phyloP scores from a whole-genome alignment of 345 rosid species.

The Syzygium aqueum region DNA sequence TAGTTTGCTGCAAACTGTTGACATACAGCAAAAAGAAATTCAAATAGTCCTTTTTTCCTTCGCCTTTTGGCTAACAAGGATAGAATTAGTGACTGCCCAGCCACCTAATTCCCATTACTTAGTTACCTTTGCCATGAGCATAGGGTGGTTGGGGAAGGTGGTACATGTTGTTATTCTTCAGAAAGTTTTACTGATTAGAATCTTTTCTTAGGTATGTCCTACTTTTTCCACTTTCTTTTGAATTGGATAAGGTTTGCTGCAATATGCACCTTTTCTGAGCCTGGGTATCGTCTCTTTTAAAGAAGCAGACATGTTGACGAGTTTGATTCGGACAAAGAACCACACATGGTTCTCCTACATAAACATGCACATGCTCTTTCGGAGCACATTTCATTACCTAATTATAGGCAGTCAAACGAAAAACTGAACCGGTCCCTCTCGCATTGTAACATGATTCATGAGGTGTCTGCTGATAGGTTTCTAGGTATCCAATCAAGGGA shows the following conservation, averaged over 20 bases:
- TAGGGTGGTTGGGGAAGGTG: background rate
- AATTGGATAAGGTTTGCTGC: background rate
- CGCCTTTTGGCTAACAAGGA: background rate
- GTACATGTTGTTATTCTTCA: background rate
- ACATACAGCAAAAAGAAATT: background rate
- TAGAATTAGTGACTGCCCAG: background rate
- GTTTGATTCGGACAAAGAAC: background rate
- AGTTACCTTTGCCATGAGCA: background rate
- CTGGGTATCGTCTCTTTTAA: background rate
- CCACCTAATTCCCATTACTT: background rate
- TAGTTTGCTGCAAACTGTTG: background rate
- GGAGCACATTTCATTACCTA: background rate
- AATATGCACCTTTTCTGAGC: background rate
- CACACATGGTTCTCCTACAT: background rate
- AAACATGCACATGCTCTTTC: background rate
- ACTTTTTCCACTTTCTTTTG: background rate
- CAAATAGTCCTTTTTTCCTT: background rate
- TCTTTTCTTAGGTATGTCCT: background rate
- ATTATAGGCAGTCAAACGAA: background rate
- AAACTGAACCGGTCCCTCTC: background rate
- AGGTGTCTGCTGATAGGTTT: background rate
- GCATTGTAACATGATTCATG: background rate
- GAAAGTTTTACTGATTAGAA: background rate
- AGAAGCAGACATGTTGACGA: background rate
- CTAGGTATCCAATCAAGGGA: background rate